Conservation (phyloP, 2,329 filamentous ascomycete species). For the Claviceps sorghi region DNA sequence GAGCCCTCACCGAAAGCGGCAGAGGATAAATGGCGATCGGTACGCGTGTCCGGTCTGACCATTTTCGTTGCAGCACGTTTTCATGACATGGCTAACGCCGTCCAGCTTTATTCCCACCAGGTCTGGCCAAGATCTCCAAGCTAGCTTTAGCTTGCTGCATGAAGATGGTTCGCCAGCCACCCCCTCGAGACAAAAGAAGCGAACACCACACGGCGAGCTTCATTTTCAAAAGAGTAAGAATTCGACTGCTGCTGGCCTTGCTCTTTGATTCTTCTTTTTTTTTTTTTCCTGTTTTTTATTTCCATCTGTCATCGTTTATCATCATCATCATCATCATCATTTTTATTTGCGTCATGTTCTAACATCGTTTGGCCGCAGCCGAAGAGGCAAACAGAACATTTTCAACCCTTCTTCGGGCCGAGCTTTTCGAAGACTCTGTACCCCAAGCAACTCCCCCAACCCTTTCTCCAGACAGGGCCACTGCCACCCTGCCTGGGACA, state of each 20-base stretch:
- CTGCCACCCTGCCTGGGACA: constrained; percentile 34
- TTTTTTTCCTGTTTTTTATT: no score
- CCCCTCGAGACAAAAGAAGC: constrained; percentile 70
- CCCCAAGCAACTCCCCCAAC: constrained; percentile 61
- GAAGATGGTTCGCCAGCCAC: constrained; percentile 89
- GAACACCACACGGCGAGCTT: constrained; percentile 74
- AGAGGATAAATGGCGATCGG: constrained; percentile 48
- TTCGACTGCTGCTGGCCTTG: background rate
- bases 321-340: no score
- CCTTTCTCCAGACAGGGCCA: constrained; percentile 43
- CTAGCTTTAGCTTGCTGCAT: constrained; percentile 81
- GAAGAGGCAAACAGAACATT: constrained; percentile 94
- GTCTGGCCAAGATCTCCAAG: constrained; percentile 81
- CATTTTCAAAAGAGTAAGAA: constrained; percentile 80
- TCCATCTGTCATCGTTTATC: no score
- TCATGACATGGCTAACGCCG: constrained; percentile 10
- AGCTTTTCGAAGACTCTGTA: constrained; percentile 82
- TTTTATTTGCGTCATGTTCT: constrained; percentile 1
- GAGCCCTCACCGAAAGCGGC: constrained; percentile 44
- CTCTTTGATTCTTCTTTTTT: background rate
- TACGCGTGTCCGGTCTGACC: constrained; percentile 17
- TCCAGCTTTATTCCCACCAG: constrained; percentile 86
- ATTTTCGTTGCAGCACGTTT: background rate
- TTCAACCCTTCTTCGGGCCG: constrained; percentile 71
- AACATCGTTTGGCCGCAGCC: constrained; percentile 28